Evolutionary conservation across 2,329 filamentous ascomycete genomes (phyloP).

Genomic region (Fusarium sp.): DNA sequence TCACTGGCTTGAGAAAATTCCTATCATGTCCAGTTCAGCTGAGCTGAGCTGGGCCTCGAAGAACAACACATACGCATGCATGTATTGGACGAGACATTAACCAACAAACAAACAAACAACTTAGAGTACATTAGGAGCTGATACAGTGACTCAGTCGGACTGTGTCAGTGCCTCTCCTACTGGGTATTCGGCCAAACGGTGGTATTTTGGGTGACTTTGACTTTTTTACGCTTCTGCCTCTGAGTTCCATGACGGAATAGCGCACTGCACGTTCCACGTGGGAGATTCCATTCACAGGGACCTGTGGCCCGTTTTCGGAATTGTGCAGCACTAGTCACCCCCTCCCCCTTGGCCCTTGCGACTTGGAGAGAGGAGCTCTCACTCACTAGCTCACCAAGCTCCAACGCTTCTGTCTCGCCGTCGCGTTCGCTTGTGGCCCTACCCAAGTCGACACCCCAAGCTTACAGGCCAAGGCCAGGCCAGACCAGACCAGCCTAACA

Average conservation of each 20-base stretch:
- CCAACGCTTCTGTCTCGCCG: constrained; percentile 9
- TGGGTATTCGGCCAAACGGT: constrained; percentile 33
- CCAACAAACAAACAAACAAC: background rate
- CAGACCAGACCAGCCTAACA: background rate
- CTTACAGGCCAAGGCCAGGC: background rate
- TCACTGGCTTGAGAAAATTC: constrained; percentile 21
- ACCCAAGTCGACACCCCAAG: constrained; percentile 10
- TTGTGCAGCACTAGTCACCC: constrained; percentile 40
- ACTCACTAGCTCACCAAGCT: background rate
- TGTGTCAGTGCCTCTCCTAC: background rate
- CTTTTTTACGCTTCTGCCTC: constrained; percentile 25
- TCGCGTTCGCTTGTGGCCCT: constrained; percentile 30
- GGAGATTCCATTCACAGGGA: constrained; percentile 37
- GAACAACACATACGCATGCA: constrained; percentile 8
- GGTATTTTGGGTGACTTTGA: constrained; percentile 36
- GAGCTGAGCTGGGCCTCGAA: constrained; percentile 26
- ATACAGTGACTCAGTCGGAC: constrained; percentile 21
- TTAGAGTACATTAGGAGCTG: background rate
- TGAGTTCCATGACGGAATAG: constrained; percentile 38
- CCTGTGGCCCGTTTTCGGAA: constrained; percentile 37
- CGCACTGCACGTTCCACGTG: constrained; percentile 47
- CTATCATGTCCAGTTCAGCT: background rate
- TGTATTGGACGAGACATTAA: background rate
- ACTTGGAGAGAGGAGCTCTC: constrained; percentile 4
- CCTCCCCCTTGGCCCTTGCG: background rate